Percentiles rank a stretch among this genome's conserved stretches.
Conservation (phyloP, 2,329 filamentous ascomycete species). For the Penicillium sp. region DNA sequence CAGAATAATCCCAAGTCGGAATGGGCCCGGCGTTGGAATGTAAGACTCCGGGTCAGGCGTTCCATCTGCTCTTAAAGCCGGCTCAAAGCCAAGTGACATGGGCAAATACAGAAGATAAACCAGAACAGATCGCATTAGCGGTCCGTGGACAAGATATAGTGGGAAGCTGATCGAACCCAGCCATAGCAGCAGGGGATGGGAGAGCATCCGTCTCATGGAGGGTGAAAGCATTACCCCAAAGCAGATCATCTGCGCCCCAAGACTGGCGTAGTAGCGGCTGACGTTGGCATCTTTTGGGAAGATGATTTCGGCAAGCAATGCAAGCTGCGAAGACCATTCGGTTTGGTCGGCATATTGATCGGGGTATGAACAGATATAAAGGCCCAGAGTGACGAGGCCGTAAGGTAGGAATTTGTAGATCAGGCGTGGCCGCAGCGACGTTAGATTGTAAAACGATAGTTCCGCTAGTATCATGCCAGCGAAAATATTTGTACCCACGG, state of each 20-base stretch:
- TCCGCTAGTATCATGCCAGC: slow-evolving; percentile 63
- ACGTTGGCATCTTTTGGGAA: slow-evolving; percentile 46
- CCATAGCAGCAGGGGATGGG: slow-evolving; percentile 57
- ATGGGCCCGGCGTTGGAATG: slow-evolving; percentile 38
- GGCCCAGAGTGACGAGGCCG: slow-evolving; percentile 52
- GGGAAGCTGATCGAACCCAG: slow-evolving; percentile 64
- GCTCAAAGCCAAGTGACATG: slow-evolving; percentile 21
- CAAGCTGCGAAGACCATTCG: slow-evolving; percentile 49
- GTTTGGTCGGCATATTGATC: slow-evolving; percentile 55
- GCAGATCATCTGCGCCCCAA: slow-evolving; percentile 51
- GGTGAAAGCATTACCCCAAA: slow-evolving; percentile 55
- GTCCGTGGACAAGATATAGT: slow-evolving; percentile 63
- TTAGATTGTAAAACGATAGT: slow-evolving; percentile 50
- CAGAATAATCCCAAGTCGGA: slow-evolving; percentile 41
- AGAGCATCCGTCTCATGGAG: slow-evolving; percentile 52
- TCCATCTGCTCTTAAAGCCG: slow-evolving; percentile 10
- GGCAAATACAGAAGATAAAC: slow-evolving; percentile 60
- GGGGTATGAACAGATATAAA: slow-evolving; percentile 60
- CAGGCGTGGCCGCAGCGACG: slow-evolving; percentile 38
- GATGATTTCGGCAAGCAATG: slow-evolving; percentile 17
- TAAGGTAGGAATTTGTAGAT: slow-evolving; percentile 50
- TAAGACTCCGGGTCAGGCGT: slow-evolving; percentile 31
- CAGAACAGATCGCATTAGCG: slow-evolving; percentile 58
- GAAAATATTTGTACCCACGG: slow-evolving; percentile 60
- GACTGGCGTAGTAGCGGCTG: slow-evolving; percentile 50